These are phyloP conservation scores for Sporothrix phasma DNA, from an alignment of 2,329 filamentous ascomycete species.

Conservation along the genomic window DNA sequence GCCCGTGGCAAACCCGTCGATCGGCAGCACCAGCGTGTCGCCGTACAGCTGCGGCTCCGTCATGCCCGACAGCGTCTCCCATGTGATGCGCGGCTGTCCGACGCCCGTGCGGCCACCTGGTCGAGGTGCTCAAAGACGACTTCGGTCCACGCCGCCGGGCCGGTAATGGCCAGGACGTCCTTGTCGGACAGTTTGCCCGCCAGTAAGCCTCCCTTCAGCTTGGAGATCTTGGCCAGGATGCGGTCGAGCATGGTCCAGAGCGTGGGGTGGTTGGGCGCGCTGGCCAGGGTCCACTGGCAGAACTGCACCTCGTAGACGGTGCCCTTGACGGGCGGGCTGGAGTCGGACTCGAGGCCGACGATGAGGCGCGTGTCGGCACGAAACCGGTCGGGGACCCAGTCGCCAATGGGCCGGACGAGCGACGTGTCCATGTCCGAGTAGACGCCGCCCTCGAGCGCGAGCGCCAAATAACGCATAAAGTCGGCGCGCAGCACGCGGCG, in stretches of 20 bases:
- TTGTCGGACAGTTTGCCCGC: conserved; percentile 15
- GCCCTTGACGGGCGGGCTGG: conserved; percentile 19
- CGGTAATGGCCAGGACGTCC: conserved; percentile 25
- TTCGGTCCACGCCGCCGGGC: conserved; percentile 27
- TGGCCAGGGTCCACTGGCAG: conserved; percentile 29
- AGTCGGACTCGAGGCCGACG: conserved; percentile 27
- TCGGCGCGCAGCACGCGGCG: conserved; percentile 20
- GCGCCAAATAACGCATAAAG: conserved; percentile 25
- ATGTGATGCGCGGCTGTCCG: conserved; percentile 15
- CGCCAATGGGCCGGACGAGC: conserved; percentile 36
- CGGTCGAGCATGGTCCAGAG: conserved; percentile 24
- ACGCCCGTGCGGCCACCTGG: conserved; percentile 15
- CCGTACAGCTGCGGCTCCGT: conserved; percentile 18
- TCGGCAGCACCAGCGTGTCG: conserved; percentile 20
- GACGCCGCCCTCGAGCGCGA: conserved; percentile 29
- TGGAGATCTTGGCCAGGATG: conserved; percentile 17
- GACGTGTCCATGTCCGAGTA: conserved; percentile 53
- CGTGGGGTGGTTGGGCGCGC: conserved; percentile 25
- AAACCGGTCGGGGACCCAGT: conserved; percentile 22
- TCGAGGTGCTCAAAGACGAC: conserved; percentile 24
- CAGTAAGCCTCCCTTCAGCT: conserved; percentile 5
- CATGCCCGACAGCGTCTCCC: conserved; percentile 17
- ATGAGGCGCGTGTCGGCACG: conserved; percentile 21
- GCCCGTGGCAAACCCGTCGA: conserved; percentile 20
- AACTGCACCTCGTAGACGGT: conserved; percentile 27